A percentile compares a stretch with the other conserved stretches of the same genome.
Evolutionary conservation across 257 asterid species (phyloP).

Genomic region (Solanum dulcamara): DNA sequence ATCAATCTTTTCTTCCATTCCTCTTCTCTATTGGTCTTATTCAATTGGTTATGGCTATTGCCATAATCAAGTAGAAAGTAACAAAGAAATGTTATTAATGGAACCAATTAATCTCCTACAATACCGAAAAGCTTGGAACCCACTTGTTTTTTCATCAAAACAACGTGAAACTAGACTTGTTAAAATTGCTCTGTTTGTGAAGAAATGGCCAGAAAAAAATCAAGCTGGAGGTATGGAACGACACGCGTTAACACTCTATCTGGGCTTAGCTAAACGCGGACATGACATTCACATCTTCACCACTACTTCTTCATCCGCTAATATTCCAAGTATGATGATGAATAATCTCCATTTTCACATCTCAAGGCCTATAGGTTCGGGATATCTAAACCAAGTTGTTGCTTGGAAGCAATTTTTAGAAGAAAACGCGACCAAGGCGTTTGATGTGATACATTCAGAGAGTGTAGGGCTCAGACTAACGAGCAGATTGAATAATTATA

Average conservation of each 20-base stretch:
- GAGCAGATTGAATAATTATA: no score
- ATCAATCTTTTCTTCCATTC: slow-evolving; percentile 30
- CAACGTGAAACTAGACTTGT: slow-evolving; percentile 24
- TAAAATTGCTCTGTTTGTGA: slow-evolving; percentile 55
- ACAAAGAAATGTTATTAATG: not conserved
- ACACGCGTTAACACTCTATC: slow-evolving; percentile 28
- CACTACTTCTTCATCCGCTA: not conserved
- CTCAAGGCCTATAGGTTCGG: slow-evolving; percentile 46
- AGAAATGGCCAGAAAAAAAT: slow-evolving; percentile 51
- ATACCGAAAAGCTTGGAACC: slow-evolving; percentile 52
- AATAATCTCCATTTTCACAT: slow-evolving; percentile 36
- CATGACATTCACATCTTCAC: slow-evolving; percentile 64
- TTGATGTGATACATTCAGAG: slow-evolving; percentile 62
- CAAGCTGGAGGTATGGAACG: slow-evolving; percentile 69
- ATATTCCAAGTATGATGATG: slow-evolving; percentile 4
- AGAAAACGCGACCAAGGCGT: slow-evolving; percentile 37
- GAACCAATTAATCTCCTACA: slow-evolving; percentile 28
- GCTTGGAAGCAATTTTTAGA: slow-evolving; percentile 45
- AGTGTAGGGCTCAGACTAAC: slow-evolving; percentile 68
- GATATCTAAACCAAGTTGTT: slow-evolving; percentile 52
- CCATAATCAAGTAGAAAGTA: not conserved
- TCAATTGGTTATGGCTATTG: not conserved
- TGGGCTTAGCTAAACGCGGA: slow-evolving; percentile 35
- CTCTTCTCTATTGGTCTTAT: slow-evolving; percentile 30
- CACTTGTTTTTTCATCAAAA: slow-evolving; percentile 24